Percentiles rank a stretch among this genome's conserved stretches.
These are phyloP conservation scores for Sugiyamaella marilandica DNA, from an alignment of 805 yeast genomes.

Conservation along the genomic window DNA sequence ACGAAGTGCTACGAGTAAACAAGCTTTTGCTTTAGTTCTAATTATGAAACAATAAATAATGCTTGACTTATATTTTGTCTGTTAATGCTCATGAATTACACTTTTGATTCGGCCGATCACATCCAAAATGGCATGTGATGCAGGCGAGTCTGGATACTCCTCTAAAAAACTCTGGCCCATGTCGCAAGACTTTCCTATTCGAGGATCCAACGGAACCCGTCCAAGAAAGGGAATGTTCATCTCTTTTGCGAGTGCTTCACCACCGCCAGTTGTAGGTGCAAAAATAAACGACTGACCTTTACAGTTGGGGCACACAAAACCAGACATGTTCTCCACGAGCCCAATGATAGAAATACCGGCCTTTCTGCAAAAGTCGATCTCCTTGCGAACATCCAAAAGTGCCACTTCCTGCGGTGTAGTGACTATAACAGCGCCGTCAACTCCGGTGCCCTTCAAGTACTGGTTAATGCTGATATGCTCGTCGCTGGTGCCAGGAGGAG, in stretches of 20 bases:
- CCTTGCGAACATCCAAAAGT: constrained; percentile 88
- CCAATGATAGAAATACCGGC: constrained; percentile 86
- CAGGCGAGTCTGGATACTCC: constrained; percentile 85
- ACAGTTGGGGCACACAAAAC: constrained; percentile 95
- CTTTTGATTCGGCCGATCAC: constrained; percentile 49
- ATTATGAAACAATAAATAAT: neutral
- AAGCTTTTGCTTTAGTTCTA: too few relatives aligned
- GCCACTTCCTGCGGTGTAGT: constrained; percentile 99
- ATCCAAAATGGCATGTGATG: constrained; percentile 75
- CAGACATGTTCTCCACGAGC: constrained; percentile 95
- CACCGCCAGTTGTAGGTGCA: constrained; percentile 97
- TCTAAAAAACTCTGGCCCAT: constrained; percentile 76
- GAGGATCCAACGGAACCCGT: constrained; percentile 90
- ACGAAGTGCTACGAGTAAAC: too few relatives aligned
- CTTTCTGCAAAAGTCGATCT: constrained; percentile 88
- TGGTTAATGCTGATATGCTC: constrained; percentile 90
- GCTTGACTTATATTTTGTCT: neutral
- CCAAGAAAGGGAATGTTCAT: constrained; percentile 77
- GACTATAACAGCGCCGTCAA: constrained; percentile 91
- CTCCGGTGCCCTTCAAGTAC: constrained; percentile 69
- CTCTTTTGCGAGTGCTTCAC: constrained; percentile 76
- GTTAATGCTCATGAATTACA: neutral
- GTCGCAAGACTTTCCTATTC: constrained; percentile 88
- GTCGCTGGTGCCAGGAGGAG: constrained; percentile 98
- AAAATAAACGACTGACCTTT: constrained; percentile 85